Evolutionary conservation across 2,329 filamentous ascomycete species (phyloP), one percentile per base, ranked within the genome.

Genomic region (Whalleya microplaca): DNA sequence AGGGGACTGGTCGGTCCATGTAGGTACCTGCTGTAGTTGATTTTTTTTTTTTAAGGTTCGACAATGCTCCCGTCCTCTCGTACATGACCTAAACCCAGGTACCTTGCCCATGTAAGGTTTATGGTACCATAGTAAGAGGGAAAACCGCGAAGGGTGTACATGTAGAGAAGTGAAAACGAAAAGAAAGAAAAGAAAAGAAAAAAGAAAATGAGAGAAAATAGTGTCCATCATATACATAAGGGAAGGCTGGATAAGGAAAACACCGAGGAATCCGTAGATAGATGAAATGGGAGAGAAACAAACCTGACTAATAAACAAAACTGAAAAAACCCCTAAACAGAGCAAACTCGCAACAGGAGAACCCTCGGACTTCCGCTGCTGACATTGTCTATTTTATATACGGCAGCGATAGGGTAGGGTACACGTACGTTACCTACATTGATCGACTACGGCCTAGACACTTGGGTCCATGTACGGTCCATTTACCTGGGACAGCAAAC

Each of bases 401-500:
- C 41, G 42, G 37, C 19, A 43, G 29, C 40, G 29, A 40, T 40
- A 41, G 23, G 12, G 20, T 48, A 40, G 32, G n/a, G n/a, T n/a
- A n/a, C n/a, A n/a, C n/a, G n/a, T 41, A 32, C 42, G 21, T 53
- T 40, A 53, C 19, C 41, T 42, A 37, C 43, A 41, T n/a, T 48
- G 45, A 41, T 23, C 45, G 23, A 45, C 19, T 27, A 45, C 20
- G 21, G 20, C 6, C 18, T 37, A 48, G 27, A 53, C 23, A 42
- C 21, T 37, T 40, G 21, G n/a, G n/a, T n/a, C n/a, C 27, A 45
- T 18, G 29, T 29, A 45, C 45, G 51, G 43, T 51, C 43, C 48
- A 55, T 57, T 51, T 51, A 62, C 49, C 45, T 37, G 41, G 51
- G 52, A 55, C 49, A 56, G 43, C 52, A 49, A 62, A 48, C 44